Base-by-base conservation (phyloP, 495 filamentous ascomycete species). In the Aspergillus kassunensis region DNA sequence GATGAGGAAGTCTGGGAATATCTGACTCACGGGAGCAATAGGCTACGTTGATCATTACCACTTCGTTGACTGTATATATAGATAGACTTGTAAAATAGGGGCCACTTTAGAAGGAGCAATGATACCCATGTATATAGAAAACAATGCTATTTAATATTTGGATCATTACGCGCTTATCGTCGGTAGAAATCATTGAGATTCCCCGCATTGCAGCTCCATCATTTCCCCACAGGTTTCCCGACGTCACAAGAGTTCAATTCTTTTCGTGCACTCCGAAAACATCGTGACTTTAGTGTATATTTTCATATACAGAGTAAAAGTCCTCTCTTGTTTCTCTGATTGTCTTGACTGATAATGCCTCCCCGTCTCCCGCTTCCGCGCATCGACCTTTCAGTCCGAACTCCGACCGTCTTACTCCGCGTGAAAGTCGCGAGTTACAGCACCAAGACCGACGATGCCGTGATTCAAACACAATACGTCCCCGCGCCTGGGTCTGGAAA, bases 401-500 rank as follows among this genome's bases (percentile, higher is more conserved):
- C 60, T 24, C 56, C 65, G 46, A 56, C 57, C 39, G 52, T 58
- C 13, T 62, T 56, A 25, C 51, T 63, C 33, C 66, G 66, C 42
- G 48, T 67, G 21, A 64, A 59, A 45, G 53, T 68, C 55, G 65
- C 72, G 41, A 60, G 67, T 54, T 73, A 66, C 49, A 71, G 66
- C 58, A 70, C 65, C 40, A 60, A 41, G 29, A 18, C 61, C 49
- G 65, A 70, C 24, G 61, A 68, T 29, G 61, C 86, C 6, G 69
- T 89, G 24, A 81, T 97, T 62, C 82, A 83, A 51, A 76, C 82
- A 49, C 81, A 77, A 37, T 81, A 86, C 65, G 60, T 96, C 33
- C 87, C 86, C 31, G 88, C 93, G 0, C 86, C 93, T 0, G 83
- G 87, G 58, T 80, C 81, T 4, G 93, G 93, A 51, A 84, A 84